These are phyloP conservation scores for Phytophthora palmivora DNA, from an alignment of 352 stramenopile genomes.

Conservation along the genomic window DNA sequence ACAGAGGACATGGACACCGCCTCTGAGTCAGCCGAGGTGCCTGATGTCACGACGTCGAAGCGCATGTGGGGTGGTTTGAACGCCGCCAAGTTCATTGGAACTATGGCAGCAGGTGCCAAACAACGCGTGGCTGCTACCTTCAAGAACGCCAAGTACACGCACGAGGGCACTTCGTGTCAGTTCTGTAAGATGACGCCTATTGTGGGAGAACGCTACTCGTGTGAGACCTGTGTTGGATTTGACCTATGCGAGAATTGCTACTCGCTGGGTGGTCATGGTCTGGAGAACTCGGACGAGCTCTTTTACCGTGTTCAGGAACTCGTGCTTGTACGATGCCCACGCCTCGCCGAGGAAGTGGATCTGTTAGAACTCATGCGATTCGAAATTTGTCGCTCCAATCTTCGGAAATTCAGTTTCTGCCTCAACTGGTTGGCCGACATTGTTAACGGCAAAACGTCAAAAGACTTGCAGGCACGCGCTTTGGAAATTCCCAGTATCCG, in stretches of 20 bases:
- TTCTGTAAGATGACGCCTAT: constrained; percentile 85
- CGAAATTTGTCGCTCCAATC: constrained; percentile 86
- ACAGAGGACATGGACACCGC: constrained; percentile 42
- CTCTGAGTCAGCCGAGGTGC: constrained; percentile 28
- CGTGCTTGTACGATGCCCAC: constrained; percentile 67
- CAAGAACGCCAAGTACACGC: constrained; percentile 69
- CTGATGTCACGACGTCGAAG: constrained; percentile 31
- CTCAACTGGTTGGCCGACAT: constrained; percentile 88
- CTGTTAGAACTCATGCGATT: constrained; percentile 85
- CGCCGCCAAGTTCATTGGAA: constrained; percentile 76
- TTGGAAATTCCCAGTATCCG: constrained; percentile 84
- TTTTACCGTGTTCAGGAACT: constrained; percentile 87
- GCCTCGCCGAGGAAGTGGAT: constrained; percentile 68
- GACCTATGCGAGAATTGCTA: constrained; percentile 88
- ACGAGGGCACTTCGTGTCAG: constrained; percentile 82
- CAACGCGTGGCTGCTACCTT: constrained; percentile 75
- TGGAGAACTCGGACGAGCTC: constrained; percentile 88
- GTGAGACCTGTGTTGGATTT: constrained; percentile 80
- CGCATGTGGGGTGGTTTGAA: constrained; percentile 68
- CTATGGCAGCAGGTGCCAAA: constrained; percentile 71
- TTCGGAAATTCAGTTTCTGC: constrained; percentile 88
- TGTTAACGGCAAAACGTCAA: constrained; percentile 77
- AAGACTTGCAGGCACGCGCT: constrained; percentile 75
- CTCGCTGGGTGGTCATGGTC: constrained; percentile 76
- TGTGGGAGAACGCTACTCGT: constrained; percentile 78